Conservation (phyloP, 208 protist species). For the Tritrichomonas musculus region DNA sequence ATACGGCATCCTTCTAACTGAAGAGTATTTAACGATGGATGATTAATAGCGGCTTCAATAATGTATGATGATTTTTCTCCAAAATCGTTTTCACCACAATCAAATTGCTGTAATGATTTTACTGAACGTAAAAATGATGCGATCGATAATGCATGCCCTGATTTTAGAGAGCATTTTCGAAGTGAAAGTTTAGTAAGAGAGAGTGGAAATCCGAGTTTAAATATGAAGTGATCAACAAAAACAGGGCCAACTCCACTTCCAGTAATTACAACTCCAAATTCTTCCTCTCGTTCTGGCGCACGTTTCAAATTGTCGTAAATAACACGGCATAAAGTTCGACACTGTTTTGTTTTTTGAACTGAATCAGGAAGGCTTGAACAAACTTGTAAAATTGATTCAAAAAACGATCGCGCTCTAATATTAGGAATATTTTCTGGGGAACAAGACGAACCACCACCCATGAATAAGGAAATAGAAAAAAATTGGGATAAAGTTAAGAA, state of each 20-base stretch:
- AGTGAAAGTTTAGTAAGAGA: constrained; percentile 14
- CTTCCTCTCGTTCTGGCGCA: background rate
- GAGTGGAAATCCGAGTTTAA: background rate
- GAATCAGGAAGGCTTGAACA: background rate
- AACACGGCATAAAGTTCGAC: background rate
- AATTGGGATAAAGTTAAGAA: no score
- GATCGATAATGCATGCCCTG: background rate
- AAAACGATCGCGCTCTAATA: no score
- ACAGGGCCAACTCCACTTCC: background rate
- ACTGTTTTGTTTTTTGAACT: background rate
- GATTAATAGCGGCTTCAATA: background rate
- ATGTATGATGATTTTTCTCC: background rate
- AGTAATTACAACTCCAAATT: background rate
- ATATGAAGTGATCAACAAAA: background rate
- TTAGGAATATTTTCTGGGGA: no score
- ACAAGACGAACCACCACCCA: no score
- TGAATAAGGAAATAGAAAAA: no score
- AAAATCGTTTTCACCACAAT: constrained; percentile 19
- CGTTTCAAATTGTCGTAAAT: background rate
- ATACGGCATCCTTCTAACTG: background rate
- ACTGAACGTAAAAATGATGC: background rate
- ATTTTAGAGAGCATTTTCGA: background rate
- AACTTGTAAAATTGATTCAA: no score
- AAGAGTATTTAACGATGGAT: background rate
- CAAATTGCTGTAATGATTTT: background rate